Evolutionary conservation across 2,329 filamentous ascomycete genomes (phyloP), one percentile per base, ranked within the genome.

Genomic region (Colletotrichum melonis): DNA sequence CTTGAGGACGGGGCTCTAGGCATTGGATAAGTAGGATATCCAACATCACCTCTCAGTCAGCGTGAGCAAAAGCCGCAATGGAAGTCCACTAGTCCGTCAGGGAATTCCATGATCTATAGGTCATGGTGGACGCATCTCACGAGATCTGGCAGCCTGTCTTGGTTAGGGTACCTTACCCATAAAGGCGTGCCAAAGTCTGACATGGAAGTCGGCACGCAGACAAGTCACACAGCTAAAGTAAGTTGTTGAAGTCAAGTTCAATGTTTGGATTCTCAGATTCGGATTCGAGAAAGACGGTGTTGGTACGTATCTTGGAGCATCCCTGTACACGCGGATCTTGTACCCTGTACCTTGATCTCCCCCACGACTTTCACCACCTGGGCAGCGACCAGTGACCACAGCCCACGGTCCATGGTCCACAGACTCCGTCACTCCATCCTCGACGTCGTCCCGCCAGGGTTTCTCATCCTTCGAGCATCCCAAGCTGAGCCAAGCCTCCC

Each of bases 401-500:
- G 38, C 5, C 38, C 38, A 16, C 38, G 38, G 38, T 35, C 32
- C 32, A 35, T 35, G 32, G 32, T 42, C 38, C 14, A 42, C 38
- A 42, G 38, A 42, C 38, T 42, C 35, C 12, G 35, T 42, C 35
- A 42, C 35, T 42, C 35, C 35, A 16, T 42, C 35, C 35, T 42
- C 38, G 35, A 24, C 42, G 49, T 68, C 58, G 26, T 16, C 38
- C 58, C 54, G 54, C 38, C 66, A 42, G 42, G 65, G 69, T 69
- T 69, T 32, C 59, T 63, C 69, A 72, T 72, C 69, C 69, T 69
- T 72, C 65, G 52, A 64, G 52, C 58, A 69, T 69, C 65, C 69
- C 52, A 67, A 26, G 24, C 46, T 58, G 49, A 56, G 58, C 59
- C 58, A 69, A 72, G 69, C 69, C 58, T 72, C 64, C 69, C 52